These are phyloP conservation scores for Bacterosira constricta DNA, from an alignment of 108 stramenopile species.

Conservation along the genomic window DNA sequence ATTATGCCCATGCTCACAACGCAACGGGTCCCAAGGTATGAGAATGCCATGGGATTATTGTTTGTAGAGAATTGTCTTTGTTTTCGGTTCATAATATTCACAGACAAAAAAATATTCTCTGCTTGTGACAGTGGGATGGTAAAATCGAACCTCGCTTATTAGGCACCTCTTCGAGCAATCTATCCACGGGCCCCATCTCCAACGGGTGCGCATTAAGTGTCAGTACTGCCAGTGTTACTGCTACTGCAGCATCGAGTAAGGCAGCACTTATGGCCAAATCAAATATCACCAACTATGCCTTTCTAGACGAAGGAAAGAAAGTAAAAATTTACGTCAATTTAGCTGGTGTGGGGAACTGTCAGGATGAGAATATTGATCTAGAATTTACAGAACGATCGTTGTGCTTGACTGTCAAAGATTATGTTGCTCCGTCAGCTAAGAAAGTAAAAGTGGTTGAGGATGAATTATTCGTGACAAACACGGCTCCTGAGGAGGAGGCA, in stretches of 20 bases:
- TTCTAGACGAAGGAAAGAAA: constrained; percentile 64
- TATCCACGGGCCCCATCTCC: constrained; percentile 4
- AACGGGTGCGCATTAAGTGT: neutral
- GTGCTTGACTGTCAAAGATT: constrained; percentile 65
- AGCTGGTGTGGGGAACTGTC: constrained; percentile 67
- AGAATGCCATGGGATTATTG: neutral
- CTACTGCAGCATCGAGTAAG: constrained; percentile 14
- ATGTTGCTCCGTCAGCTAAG: constrained; percentile 8
- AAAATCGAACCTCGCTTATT: constrained; percentile 75
- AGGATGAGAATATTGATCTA: constrained; percentile 55
- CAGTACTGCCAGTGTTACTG: neutral
- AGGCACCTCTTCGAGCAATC: constrained; percentile 23
- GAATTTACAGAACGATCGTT: constrained; percentile 63
- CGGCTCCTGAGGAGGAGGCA: neutral
- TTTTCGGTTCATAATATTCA: neutral
- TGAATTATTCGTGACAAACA: neutral
- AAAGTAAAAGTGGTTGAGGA: neutral
- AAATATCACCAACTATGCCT: constrained; percentile 88
- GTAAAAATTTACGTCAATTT: constrained; percentile 82
- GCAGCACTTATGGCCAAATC: constrained; percentile 53
- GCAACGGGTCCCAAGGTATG: constrained; percentile 49
- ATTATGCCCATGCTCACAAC: constrained; percentile 81
- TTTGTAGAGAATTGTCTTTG: too few species aligned
- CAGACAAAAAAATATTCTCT: neutral
- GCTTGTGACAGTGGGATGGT: constrained; percentile 74